These are phyloP conservation scores for Fusarium sp. DNA, from an alignment of 2,329 filamentous ascomycete species.

Conservation along the genomic window DNA sequence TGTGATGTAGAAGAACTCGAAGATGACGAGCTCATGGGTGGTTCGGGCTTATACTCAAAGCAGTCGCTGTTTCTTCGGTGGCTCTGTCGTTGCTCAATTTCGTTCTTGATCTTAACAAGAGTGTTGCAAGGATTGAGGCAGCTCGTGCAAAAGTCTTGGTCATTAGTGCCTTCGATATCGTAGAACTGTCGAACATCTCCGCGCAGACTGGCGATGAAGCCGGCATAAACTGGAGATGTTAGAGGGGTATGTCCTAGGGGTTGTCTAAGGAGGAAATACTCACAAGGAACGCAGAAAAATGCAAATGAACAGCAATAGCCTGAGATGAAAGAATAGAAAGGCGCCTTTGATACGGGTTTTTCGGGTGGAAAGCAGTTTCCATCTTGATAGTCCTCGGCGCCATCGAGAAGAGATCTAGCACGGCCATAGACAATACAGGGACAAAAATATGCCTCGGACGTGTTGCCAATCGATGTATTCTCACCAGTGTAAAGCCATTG, in stretches of 20 bases:
- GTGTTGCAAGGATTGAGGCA: conserved; percentile 49
- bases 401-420: conserved; percentile 2
- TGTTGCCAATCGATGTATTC: fast-evolving
- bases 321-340: neutral
- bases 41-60: conserved; percentile 36
- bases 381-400: neutral
- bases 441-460: conserved; percentile 5
- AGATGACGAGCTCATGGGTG: conserved; percentile 42
- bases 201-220: conserved; percentile 49
- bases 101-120: conserved; percentile 50
- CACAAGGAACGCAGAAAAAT: conserved; percentile 49
- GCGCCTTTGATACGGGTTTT: conserved; percentile 4
- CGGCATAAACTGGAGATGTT: conserved; percentile 49
- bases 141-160: conserved; percentile 43
- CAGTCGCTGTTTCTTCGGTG: conserved; percentile 14
- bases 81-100: conserved; percentile 51
- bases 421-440: conserved; percentile 25
- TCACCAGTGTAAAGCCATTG: neutral
- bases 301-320: conserved; percentile 6
- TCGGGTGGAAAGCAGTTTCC: conserved; percentile 8
- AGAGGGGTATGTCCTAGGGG: neutral
- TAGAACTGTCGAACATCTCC: conserved; percentile 51
- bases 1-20: conserved; percentile 8
- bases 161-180: conserved; percentile 47
- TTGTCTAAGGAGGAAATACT: neutral